These are phyloP conservation scores for Metschnikowia proteae DNA, from an alignment of 805 yeast species.

Conservation along the genomic window DNA sequence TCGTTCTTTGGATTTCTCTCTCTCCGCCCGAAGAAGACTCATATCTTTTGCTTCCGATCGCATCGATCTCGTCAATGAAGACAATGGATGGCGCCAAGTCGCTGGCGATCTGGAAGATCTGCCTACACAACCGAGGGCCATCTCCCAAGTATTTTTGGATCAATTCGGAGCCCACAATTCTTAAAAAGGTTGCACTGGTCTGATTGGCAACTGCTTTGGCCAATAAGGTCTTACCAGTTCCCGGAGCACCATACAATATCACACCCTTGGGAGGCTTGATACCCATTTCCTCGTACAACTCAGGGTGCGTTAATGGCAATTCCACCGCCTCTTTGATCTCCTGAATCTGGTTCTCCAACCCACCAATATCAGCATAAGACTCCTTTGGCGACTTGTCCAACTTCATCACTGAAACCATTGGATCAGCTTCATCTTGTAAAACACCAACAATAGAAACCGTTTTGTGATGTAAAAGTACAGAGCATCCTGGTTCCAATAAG, in stretches of 20 bases:
- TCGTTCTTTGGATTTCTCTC: conserved; percentile 94
- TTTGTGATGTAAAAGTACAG: conserved; percentile 91
- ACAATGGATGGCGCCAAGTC: conserved; percentile 98
- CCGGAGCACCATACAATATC: conserved; percentile 94
- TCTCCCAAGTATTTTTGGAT: conserved; percentile 97
- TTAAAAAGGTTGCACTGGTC: conserved; percentile 90
- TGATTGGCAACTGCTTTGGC: conserved; percentile 99
- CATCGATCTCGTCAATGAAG: conserved; percentile 97
- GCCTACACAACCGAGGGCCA: conserved; percentile 93
- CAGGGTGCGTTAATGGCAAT: conserved; percentile 93
- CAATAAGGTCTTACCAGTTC: conserved; percentile 92
- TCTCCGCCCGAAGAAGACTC: conserved; percentile 98
- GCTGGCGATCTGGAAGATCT: conserved; percentile 92
- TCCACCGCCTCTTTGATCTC: conserved; percentile 98
- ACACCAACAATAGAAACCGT: conserved; percentile 97
- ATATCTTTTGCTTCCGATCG: conserved; percentile 97
- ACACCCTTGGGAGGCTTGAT: conserved; percentile 98
- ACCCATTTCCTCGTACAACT: conserved; percentile 96
- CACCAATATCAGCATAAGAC: conserved; percentile 95
- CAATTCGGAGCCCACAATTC: conserved; percentile 95
- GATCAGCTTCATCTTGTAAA: conserved; percentile 96
- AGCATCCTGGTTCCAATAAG: conserved; percentile 92
- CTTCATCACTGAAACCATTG: conserved; percentile 96
- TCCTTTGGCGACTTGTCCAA: conserved; percentile 97
- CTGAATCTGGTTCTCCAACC: conserved; percentile 91